phyloP scores from a whole-genome alignment of 176 grass and related monocot genomes.

The Stipa capillata region DNA sequence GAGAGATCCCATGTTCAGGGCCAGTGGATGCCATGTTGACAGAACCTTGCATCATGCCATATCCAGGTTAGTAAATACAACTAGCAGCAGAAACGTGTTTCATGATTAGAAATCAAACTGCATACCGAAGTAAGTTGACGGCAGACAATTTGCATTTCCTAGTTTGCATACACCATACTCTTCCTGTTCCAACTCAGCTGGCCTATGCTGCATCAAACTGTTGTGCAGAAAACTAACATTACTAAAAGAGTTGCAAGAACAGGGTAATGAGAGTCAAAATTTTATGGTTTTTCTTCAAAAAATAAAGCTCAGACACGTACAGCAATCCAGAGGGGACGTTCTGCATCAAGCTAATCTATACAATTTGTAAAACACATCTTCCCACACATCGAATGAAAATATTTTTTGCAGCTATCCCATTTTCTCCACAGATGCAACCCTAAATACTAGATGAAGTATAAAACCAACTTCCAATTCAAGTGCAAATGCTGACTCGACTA shows the following conservation, averaged over 20 bases:
- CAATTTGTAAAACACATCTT: neutral
- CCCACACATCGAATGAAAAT: neutral
- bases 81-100: neutral
- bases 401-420: neutral
- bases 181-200: constrained; percentile 41
- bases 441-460: neutral
- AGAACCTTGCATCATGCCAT: constrained; percentile 29
- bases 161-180: constrained; percentile 33
- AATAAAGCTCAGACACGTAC: neutral
- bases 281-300: neutral
- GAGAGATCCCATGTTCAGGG: constrained; percentile 50
- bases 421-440: neutral
- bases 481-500: neutral
- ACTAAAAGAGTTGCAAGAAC: neutral
- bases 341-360: neutral
- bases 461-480: neutral
- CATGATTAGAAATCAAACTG: constrained; percentile 16
- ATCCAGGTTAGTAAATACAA: constrained; percentile 23
- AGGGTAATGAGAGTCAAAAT: neutral
- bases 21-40: constrained; percentile 27
- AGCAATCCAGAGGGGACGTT: neutral
- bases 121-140: constrained; percentile 56
- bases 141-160: constrained; percentile 47
- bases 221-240: constrained; percentile 6
- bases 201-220: constrained; percentile 58